Conservation (phyloP, 352 stramenopile species). For the Globisporangium acanthophoron region DNA sequence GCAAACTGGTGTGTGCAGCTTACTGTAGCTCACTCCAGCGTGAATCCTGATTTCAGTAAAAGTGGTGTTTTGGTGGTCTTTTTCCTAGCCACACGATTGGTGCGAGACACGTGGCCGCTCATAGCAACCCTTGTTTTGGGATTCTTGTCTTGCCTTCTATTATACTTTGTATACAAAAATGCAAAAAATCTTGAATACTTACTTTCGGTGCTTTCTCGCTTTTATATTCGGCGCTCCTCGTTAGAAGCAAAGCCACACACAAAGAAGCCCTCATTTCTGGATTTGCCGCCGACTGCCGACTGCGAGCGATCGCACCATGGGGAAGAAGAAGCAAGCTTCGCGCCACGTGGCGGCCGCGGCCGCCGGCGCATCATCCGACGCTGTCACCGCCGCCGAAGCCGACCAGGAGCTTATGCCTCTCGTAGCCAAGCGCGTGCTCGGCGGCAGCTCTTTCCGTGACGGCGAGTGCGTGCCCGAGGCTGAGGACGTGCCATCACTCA, state of each 20-base stretch:
- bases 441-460: constrained; percentile 20
- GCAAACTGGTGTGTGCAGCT: too few species aligned
- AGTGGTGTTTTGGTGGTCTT: too few species aligned
- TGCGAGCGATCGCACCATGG: neutral
- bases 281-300: neutral
- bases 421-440: neutral
- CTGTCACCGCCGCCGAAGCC: neutral
- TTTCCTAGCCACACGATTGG: too few species aligned
- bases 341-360: neutral
- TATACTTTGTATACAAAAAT: too few species aligned
- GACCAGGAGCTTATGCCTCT: constrained; percentile 13
- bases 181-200: too few species aligned
- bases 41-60: too few species aligned
- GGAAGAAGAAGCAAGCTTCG: constrained; percentile 7
- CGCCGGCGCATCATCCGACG: neutral
- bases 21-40: too few species aligned
- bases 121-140: too few species aligned
- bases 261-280: constrained; percentile 4
- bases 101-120: too few species aligned
- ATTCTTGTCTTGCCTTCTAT: too few species aligned
- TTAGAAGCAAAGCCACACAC: neutral
- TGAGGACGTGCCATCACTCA: constrained; percentile 69
- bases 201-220: too few species aligned
- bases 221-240: too few species aligned
- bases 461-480: constrained; percentile 53